Conservation (phyloP, 2,329 filamentous ascomycete species). For the Verticillium zaregamsianum region DNA sequence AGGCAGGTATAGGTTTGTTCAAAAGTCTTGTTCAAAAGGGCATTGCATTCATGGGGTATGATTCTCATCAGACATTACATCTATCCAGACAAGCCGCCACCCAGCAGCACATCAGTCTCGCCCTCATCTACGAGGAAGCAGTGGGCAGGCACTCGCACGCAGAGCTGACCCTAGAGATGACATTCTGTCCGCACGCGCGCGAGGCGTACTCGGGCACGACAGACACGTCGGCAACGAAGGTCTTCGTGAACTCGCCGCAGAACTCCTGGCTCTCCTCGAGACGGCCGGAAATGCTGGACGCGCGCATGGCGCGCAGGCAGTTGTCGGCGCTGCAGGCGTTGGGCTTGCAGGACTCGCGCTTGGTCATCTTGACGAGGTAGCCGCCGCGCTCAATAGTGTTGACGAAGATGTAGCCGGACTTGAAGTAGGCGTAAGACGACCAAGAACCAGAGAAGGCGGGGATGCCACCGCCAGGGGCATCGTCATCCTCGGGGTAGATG, state of each 20-base stretch:
- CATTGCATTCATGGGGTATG: background rate
- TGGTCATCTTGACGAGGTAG: conserved; percentile 6
- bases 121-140: background rate
- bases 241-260: conserved; percentile 11
- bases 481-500: conserved; percentile 28
- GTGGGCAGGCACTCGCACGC: conserved; percentile 13
- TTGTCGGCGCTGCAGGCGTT: conserved; percentile 34
- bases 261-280: conserved; percentile 28
- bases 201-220: conserved; percentile 9
- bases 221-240: conserved; percentile 9
- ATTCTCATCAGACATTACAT: background rate
- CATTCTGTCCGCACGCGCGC: conserved; percentile 7
- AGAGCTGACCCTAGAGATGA: conserved; percentile 9
- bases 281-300: conserved; percentile 31
- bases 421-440: conserved; percentile 8
- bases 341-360: conserved; percentile 1
- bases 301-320: conserved; percentile 41
- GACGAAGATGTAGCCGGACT: conserved; percentile 9
- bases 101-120: background rate
- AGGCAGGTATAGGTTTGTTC: background rate
- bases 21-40: too few relatives aligned
- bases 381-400: conserved; percentile 12
- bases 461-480: conserved; percentile 10
- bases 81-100: background rate
- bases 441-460: conserved; percentile 5